Evolutionary conservation across 2,329 filamentous ascomycete genomes (phyloP).

Genomic region (Chalara sp.): DNA sequence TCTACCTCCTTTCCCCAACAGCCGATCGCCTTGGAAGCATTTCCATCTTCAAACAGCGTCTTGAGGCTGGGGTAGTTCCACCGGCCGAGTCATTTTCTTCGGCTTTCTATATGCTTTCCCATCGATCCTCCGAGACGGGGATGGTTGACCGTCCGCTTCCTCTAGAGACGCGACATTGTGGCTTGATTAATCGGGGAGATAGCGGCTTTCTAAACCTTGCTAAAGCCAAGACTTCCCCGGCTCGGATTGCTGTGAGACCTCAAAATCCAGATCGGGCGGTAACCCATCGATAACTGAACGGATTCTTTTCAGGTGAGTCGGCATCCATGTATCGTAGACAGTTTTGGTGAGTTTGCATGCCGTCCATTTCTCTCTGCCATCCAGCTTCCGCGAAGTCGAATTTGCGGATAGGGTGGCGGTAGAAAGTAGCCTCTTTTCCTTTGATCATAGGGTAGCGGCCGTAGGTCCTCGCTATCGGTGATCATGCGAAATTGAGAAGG

Average conservation of each 20-base stretch:
- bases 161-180: slow-evolving; percentile 9
- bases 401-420: too few relatives aligned
- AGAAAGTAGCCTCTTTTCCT: too few relatives aligned
- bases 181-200: slow-evolving; percentile 9
- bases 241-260: slow-evolving; percentile 3
- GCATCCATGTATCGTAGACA: too few relatives aligned
- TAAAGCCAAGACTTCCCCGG: slow-evolving; percentile 1
- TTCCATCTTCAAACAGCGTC: slow-evolving; percentile 8
- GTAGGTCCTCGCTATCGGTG: too few relatives aligned
- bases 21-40: slow-evolving; percentile 9
- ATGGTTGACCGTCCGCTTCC: slow-evolving; percentile 12
- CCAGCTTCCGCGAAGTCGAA: too few relatives aligned
- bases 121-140: slow-evolving; percentile 9
- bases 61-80: slow-evolving; percentile 8
- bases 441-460: too few relatives aligned
- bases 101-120: slow-evolving; percentile 10
- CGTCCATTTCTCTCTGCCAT: too few relatives aligned
- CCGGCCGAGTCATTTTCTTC: slow-evolving; percentile 12
- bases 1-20: slow-evolving; percentile 8
- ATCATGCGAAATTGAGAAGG: too few relatives aligned
- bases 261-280: too few relatives aligned
- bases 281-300: too few relatives aligned
- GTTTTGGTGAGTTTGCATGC: too few relatives aligned
- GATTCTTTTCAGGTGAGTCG: too few relatives aligned
- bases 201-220: neutral